Evolutionary conservation across 768 basidiomycete genomes (phyloP).

Genomic region (Mycena galericulata): DNA sequence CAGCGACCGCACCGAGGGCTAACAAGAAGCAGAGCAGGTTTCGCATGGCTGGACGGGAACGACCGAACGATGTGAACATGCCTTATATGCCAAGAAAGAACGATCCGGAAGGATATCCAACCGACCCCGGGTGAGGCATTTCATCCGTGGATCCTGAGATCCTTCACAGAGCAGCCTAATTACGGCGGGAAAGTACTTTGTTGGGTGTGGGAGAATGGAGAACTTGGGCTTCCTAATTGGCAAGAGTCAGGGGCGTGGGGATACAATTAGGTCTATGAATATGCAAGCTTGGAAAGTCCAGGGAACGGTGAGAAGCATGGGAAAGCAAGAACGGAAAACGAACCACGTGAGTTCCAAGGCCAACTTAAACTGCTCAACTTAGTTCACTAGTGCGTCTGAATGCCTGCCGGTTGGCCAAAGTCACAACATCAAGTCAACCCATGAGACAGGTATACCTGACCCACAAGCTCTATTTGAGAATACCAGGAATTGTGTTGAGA

Average conservation of each 20-base stretch:
- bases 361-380: too few relatives aligned
- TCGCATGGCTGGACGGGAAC: constrained; percentile 19
- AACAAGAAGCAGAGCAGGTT: constrained; percentile 18
- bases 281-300: not conserved
- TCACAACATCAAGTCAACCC: too few relatives aligned
- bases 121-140: not conserved
- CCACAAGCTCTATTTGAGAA: too few relatives aligned
- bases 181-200: not conserved
- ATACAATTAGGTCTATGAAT: not conserved
- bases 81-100: constrained; percentile 16
- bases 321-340: too few relatives aligned
- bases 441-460: too few relatives aligned
- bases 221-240: not conserved
- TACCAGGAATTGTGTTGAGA: too few relatives aligned
- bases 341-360: too few relatives aligned
- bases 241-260: not conserved
- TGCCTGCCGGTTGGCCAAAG: too few relatives aligned
- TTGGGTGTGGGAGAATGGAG: not conserved
- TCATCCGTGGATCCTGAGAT: constrained; percentile 1
- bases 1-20: constrained; percentile 6
- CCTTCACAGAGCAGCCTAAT: not conserved
- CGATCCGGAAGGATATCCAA: not conserved
- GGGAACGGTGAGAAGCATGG: not conserved
- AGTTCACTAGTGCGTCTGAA: too few relatives aligned
- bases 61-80: not conserved